Conservation (phyloP, 2,329 filamentous ascomycete genomes). For the Alternaria atra region DNA sequence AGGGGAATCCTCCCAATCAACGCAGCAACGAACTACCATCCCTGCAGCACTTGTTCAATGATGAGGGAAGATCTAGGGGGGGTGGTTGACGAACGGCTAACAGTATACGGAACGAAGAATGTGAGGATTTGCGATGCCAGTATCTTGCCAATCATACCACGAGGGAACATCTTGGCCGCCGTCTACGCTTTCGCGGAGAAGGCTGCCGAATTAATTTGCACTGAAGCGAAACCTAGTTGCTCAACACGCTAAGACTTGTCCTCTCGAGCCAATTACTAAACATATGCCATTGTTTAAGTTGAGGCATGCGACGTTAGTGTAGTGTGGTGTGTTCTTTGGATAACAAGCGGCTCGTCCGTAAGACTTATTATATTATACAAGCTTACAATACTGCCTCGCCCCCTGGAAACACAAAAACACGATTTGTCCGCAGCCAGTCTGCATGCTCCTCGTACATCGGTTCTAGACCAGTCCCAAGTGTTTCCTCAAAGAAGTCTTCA, state of each 20-base stretch:
- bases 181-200: conserved; percentile 41
- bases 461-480: no score
- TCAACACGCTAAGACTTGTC: not conserved
- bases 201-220: conserved; percentile 28
- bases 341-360: no score
- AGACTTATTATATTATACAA: not conserved
- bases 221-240: conserved; percentile 1
- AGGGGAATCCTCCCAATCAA: conserved; percentile 25
- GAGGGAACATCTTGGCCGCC: conserved; percentile 29
- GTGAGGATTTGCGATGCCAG: conserved; percentile 43
- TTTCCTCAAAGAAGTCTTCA: no score
- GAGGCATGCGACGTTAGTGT: no score
- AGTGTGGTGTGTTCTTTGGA: no score
- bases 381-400: no score
- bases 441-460: no score
- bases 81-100: conserved; percentile 40
- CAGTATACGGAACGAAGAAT: conserved; percentile 44
- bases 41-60: conserved; percentile 48
- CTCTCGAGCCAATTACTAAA: not conserved
- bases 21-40: conserved; percentile 37
- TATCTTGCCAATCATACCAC: conserved; percentile 34
- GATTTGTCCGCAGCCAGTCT: no score
- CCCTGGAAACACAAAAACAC: no score
- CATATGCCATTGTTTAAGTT: no score
- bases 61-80: conserved; percentile 39